A percentile compares a stretch with the other conserved stretches of the same genome.
Evolutionary conservation across 805 yeast species (phyloP).

Genomic region (Saturnispora serradocipensis): DNA sequence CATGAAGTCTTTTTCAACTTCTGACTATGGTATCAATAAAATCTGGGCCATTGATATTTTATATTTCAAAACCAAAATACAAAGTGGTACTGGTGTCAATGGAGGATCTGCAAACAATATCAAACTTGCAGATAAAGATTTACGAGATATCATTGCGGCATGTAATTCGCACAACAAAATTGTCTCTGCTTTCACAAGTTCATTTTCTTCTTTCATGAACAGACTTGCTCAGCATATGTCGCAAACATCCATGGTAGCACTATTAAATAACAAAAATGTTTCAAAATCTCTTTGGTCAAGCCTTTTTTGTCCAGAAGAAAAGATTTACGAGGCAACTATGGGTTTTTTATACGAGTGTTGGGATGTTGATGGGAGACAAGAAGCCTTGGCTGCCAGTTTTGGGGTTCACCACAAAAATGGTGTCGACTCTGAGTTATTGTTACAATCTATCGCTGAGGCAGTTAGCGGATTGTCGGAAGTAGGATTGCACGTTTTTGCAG

Average conservation of each 20-base stretch:
- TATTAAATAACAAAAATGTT: slow-evolving; percentile 35
- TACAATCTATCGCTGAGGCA: slow-evolving; percentile 40
- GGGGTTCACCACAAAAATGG: slow-evolving; percentile 14
- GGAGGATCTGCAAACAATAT: neutral
- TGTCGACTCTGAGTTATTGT: slow-evolving; percentile 18
- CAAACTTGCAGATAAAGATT: slow-evolving; percentile 11
- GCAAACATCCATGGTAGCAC: slow-evolving; percentile 19
- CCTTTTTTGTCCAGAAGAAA: slow-evolving; percentile 51
- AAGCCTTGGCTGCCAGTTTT: slow-evolving; percentile 55
- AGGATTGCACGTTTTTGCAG: slow-evolving; percentile 1
- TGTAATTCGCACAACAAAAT: slow-evolving; percentile 24
- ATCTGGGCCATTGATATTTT: slow-evolving; percentile 8
- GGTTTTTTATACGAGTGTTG: slow-evolving; percentile 66
- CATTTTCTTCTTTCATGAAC: slow-evolving; percentile 19
- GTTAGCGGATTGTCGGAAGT: slow-evolving; percentile 19
- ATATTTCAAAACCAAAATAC: slow-evolving; percentile 10
- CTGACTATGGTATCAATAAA: slow-evolving; percentile 1
- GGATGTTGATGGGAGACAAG: slow-evolving; percentile 73
- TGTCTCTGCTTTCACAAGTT: slow-evolving; percentile 12
- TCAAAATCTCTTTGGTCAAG: slow-evolving; percentile 68
- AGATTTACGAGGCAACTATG: slow-evolving; percentile 57
- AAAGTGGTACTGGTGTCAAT: neutral
- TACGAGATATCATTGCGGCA: slow-evolving; percentile 17
- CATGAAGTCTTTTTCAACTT: neutral
- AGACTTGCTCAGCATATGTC: slow-evolving; percentile 21